Evolutionary conservation across 2,329 filamentous ascomycete species (phyloP), one percentile per base, ranked within the genome.

Genomic region (Cladosporium sp.): DNA sequence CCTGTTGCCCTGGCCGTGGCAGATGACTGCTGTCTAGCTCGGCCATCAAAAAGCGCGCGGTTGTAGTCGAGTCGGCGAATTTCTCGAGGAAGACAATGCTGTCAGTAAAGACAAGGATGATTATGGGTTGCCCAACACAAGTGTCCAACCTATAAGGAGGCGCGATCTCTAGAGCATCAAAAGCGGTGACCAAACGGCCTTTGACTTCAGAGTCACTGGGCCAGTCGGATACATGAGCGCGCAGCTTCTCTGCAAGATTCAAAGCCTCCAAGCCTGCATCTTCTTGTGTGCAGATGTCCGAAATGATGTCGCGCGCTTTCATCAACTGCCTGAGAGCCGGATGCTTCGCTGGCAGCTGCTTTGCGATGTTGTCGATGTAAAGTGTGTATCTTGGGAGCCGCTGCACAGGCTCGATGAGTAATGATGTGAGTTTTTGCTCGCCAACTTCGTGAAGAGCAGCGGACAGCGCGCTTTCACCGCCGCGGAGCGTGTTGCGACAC

Each of bases 391-490:
- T 85, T 22, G 93, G 93, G 49, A 98, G 78, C 49, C 93, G 81
- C 69, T 98, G 93, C 0, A 98, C 91, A 2, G 93, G 93, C 70
- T 98, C 93, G 67, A 98, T 98, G 51, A 98, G 79, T 57, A 93
- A 81, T 3, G 93, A 97, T 45, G 89, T 90, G 50, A 97, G 80
- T 53, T 84, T 82, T 72, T 98, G 93, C 68, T 97, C 93, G 52
- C 93, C 92, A 2, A 86, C 86, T 58, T 91, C 83, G 49, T 88
- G 82, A 3, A 96, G 82, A 43, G 87, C 78, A 60, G 86, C 85
- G 2, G 86, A 86, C 66, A 95, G 92, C 63, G 86, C 91, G 2
- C 90, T 92, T 56, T 87, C 84, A 53, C 84, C 83, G 62, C 89
- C 78, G 58, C 76, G 86, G 56, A 93, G 78, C 61, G 95, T 89